Conservation (phyloP, 306 rosid genomes). For the Quercus robur region DNA sequence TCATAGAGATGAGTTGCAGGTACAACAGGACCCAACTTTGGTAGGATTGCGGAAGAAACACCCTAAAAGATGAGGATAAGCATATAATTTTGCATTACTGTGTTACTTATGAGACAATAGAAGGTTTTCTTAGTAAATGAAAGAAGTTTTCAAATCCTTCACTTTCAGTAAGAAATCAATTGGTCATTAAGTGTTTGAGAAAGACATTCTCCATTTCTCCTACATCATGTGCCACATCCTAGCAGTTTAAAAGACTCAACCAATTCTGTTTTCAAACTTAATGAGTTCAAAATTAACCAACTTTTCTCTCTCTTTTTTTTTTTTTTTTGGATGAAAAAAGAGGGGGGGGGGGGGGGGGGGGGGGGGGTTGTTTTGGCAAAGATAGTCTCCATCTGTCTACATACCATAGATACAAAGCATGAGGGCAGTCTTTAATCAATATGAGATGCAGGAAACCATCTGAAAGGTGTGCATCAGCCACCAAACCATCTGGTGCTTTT, state of each 20-base stretch:
- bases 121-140: constrained; percentile 1
- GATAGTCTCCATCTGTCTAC: neutral
- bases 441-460: constrained; percentile 92
- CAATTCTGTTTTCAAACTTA: too few relatives aligned
- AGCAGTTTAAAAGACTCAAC: too few relatives aligned
- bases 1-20: constrained; percentile 2
- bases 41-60: neutral
- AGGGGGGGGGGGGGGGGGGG: too few relatives aligned
- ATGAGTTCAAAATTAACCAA: too few relatives aligned
- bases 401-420: constrained; percentile 79
- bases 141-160: neutral
- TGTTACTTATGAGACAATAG: neutral
- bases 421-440: constrained; percentile 79
- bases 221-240: too few relatives aligned
- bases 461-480: constrained; percentile 94
- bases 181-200: neutral
- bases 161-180: neutral
- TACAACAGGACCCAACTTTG: neutral
- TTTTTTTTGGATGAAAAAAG: neutral
- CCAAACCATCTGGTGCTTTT: constrained; percentile 93
- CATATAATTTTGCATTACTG: constrained; percentile 6
- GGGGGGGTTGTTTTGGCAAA: neutral
- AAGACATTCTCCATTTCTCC: neutral
- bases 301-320: too few relatives aligned
- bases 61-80: neutral